These are phyloP conservation scores for Tritrichomonas foetus DNA, from an alignment of 208 protist species.

Conservation along the genomic window DNA sequence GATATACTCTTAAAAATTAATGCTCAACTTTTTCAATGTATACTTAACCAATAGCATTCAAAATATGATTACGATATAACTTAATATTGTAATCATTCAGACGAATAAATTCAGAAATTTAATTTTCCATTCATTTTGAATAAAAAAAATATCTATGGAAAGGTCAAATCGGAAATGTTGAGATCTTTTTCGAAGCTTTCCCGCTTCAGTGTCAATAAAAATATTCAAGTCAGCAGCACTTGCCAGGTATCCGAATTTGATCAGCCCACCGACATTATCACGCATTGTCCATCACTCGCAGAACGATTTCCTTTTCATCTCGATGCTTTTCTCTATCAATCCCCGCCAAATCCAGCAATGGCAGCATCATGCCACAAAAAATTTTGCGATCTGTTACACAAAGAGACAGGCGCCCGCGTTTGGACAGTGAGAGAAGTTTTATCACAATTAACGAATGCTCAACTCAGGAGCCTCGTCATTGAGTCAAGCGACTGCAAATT, in stretches of 20 bases:
- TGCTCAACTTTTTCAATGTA: too few species aligned
- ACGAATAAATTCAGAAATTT: too few species aligned
- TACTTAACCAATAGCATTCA: too few species aligned
- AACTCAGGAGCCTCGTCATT: neutral
- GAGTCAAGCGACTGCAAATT: neutral
- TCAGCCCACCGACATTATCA: neutral
- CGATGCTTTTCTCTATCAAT: neutral
- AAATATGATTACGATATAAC: too few species aligned
- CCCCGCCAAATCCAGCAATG: neutral
- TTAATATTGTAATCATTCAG: too few species aligned
- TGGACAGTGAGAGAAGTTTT: neutral
- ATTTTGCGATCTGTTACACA: neutral
- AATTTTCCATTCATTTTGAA: too few species aligned
- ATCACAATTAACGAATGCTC: neutral
- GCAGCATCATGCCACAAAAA: neutral
- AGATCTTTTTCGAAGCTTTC: neutral
- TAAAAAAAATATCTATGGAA: too few species aligned
- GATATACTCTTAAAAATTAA: too few species aligned
- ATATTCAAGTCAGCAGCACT: neutral
- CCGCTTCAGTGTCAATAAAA: neutral
- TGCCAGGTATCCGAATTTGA: neutral
- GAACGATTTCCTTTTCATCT: conserved; percentile 24
- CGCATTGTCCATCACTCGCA: neutral
- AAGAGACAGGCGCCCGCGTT: neutral
- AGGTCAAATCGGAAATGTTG: too few species aligned